phyloP scores from a whole-genome alignment of 2,329 filamentous ascomycete genomes.

The Bisporella sp. region DNA sequence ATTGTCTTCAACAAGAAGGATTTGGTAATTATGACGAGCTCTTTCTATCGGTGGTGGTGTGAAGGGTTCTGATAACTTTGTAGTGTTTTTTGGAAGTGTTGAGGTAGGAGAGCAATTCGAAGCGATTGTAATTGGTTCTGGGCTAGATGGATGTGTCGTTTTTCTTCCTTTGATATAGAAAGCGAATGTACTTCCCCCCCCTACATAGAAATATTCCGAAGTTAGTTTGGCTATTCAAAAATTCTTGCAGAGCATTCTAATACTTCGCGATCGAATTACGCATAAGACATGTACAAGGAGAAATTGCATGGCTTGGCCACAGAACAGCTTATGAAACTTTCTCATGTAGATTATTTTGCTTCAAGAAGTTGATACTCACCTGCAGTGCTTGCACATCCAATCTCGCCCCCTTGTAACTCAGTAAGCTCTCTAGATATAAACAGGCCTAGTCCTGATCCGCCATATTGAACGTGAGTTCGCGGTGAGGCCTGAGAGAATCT shows the following conservation, averaged over 20 bases:
- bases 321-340: too few relatives aligned
- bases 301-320: background rate
- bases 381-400: constrained; percentile 52
- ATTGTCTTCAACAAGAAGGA: constrained; percentile 54
- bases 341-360: too few relatives aligned
- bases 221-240: constrained; percentile 1
- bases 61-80: too few relatives aligned
- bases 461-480: constrained; percentile 68
- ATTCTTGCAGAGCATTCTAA: too few relatives aligned
- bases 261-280: background rate
- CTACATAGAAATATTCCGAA: too few relatives aligned
- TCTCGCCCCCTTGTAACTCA: constrained; percentile 67
- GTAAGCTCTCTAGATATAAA: constrained; percentile 74
- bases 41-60: too few relatives aligned
- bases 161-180: constrained; percentile 50
- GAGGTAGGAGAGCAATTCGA: background rate
- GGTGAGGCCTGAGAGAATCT: constrained; percentile 74
- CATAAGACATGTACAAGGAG: background rate
- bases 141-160: background rate
- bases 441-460: constrained; percentile 69
- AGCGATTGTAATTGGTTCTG: background rate
- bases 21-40: constrained; percentile 17
- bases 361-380: constrained; percentile 29
- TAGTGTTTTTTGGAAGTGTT: background rate
- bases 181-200: constrained; percentile 37